Evolutionary conservation across 805 yeast genomes (phyloP), one percentile per base, ranked within the genome.

Genomic region (Komagataella mondaviorum): DNA sequence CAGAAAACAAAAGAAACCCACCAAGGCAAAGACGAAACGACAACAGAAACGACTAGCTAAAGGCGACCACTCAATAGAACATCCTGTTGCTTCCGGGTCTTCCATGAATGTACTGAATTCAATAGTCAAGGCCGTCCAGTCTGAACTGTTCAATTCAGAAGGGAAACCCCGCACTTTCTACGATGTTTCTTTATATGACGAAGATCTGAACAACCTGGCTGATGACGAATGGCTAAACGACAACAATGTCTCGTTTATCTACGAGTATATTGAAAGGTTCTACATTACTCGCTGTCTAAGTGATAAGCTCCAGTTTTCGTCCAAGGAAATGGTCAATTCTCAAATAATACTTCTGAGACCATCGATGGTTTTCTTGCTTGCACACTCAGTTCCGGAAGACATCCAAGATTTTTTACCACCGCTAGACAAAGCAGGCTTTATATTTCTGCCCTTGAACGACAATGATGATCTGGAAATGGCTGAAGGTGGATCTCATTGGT

Each of bases 401-500:
- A 77, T 78, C 2, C 53, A 52, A 4, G 64, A 66, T 5, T 64
- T 77, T 30, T 58, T 78, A 23, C 83, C 83, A 0, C 61, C 68
- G 0, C 52, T 78, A 4, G 69, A 68, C 12, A 56, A 64, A 1
- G 66, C 78, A 2, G 64, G 68, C 12, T 77, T 80, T 56, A 70
- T 85, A 1, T 84, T 86, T 55, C 61, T 84, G 45, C 93, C 91
- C 0, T 69, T 84, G 24, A 85, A 83, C 61, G 84, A 78, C 59
- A 80, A 77, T 54, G 83, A 74, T 48, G 83, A 80, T 51, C 67
- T 79, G 46, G 83, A 74, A 48, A 66, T 67, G 0, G 77, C 75
- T 2, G 85, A 78, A 54, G 81, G 82, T 16, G 93, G 91, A 1
- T 80, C 80, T 48, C 93, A 86, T 64, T 85, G 95, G 93, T 80